phyloP scores from a whole-genome alignment of 2,329 filamentous ascomycete genomes.

The Ascochyta clinopodiicola region DNA sequence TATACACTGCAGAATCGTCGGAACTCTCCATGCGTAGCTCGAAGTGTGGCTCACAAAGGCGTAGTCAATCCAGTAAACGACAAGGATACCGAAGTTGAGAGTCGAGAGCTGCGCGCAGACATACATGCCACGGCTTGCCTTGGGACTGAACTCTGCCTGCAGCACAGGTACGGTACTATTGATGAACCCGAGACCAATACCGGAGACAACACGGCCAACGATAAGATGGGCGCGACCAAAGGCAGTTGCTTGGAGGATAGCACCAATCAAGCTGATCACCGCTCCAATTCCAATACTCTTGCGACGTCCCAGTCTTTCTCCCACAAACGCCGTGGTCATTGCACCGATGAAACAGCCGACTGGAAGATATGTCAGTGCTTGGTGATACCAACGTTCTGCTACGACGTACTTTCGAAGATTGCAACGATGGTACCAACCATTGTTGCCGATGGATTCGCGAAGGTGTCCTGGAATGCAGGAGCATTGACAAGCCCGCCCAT shows the following conservation, averaged over 20 bases:
- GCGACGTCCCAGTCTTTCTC: constrained; percentile 61
- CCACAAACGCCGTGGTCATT: constrained; percentile 50
- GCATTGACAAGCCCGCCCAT: constrained; percentile 72
- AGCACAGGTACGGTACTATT: constrained; percentile 25
- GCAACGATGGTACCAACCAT: constrained; percentile 31
- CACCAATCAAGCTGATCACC: constrained; percentile 22
- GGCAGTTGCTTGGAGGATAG: constrained; percentile 23
- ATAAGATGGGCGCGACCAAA: constrained; percentile 22
- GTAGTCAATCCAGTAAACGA: constrained; percentile 28
- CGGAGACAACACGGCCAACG: constrained; percentile 25
- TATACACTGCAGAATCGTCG: constrained; percentile 20
- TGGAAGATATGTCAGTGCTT: neutral
- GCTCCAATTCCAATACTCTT: constrained; percentile 24
- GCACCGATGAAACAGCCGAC: constrained; percentile 53
- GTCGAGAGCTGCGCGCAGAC: constrained; percentile 28
- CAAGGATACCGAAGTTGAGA: constrained; percentile 23
- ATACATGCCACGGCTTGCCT: constrained; percentile 25
- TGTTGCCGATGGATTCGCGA: constrained; percentile 20
- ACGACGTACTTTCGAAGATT: constrained; percentile 25
- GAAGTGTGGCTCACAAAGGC: constrained; percentile 21
- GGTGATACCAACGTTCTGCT: too few species aligned
- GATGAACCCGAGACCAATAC: constrained; percentile 41
- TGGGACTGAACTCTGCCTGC: constrained; percentile 27
- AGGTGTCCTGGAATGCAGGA: constrained; percentile 58
- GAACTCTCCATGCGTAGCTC: constrained; percentile 25